Evolutionary conservation across 306 rosid genomes (phyloP).

Genomic region (Boehmeria nivea): DNA sequence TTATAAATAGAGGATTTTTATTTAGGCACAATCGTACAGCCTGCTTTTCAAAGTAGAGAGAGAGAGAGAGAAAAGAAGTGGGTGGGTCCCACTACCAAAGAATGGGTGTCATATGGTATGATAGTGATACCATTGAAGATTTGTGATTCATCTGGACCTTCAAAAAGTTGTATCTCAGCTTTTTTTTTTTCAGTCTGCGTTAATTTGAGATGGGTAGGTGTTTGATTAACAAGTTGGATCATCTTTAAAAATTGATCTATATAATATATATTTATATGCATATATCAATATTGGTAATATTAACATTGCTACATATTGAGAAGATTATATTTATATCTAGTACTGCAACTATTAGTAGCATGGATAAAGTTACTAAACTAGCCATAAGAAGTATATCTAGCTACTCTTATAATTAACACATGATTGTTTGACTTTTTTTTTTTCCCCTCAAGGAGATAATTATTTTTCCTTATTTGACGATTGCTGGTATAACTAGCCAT

Average conservation of each 20-base stretch:
- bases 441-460: too few relatives aligned
- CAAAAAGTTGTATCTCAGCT: constrained; percentile 15
- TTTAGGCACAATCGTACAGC: too few relatives aligned
- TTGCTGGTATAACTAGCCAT: neutral
- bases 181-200: neutral
- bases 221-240: constrained; percentile 17
- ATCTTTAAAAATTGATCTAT: too few relatives aligned
- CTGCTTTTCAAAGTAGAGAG: constrained; percentile 15
- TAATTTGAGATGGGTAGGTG: constrained; percentile 7
- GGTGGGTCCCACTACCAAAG: constrained; percentile 28
- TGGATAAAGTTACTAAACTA: constrained; percentile 23
- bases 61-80: constrained; percentile 8
- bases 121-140: constrained; percentile 24
- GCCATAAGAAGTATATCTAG: neutral
- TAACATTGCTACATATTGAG: too few relatives aligned
- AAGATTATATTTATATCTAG: too few relatives aligned
- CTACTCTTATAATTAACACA: constrained; percentile 39
- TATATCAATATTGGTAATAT: too few relatives aligned
- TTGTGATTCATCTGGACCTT: constrained; percentile 29
- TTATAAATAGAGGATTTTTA: neutral
- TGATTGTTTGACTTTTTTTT: constrained; percentile 29
- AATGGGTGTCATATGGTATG: neutral
- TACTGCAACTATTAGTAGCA: constrained; percentile 31
- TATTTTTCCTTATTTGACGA: neutral
- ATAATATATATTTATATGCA: too few relatives aligned